A percentile compares a stretch with the other conserved stretches of the same genome.
These are phyloP conservation scores for Plasmodium yoelii DNA, from an alignment of 169 alveolate species.

Conservation along the genomic window DNA sequence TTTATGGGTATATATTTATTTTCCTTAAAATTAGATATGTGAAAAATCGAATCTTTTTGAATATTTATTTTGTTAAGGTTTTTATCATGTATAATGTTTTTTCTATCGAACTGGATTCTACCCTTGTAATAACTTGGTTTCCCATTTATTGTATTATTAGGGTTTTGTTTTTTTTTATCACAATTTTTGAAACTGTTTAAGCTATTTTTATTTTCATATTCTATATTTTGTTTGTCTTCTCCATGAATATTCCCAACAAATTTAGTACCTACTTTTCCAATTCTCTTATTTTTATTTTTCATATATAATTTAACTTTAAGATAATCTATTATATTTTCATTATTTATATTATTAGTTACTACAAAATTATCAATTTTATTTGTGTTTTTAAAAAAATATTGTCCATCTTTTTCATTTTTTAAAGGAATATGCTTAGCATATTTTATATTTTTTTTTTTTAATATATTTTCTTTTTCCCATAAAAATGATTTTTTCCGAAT, in stretches of 20 bases:
- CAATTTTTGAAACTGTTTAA: too few species aligned
- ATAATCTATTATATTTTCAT: constrained; percentile 52
- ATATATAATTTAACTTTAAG: constrained; percentile 18
- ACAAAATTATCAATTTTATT: background rate
- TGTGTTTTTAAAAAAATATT: background rate
- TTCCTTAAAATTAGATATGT: constrained; percentile 39
- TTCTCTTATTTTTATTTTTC: background rate
- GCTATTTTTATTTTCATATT: too few species aligned
- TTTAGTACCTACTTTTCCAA: background rate
- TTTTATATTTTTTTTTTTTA: constrained; percentile 10
- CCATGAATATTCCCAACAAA: background rate
- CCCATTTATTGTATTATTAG: too few species aligned
- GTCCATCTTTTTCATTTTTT: background rate
- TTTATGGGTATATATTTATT: constrained; percentile 49
- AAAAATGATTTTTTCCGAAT: constrained; percentile 23
- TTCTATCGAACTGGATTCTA: background rate
- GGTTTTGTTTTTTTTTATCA: too few species aligned
- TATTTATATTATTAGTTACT: background rate
- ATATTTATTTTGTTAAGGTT: background rate
- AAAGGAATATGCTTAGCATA: background rate
- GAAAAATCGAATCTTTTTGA: constrained; percentile 4
- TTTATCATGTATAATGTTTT: background rate
- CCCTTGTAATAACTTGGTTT: background rate
- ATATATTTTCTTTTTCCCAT: constrained; percentile 50
- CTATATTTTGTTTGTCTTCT: background rate